Base-by-base conservation (phyloP, 495 filamentous ascomycete genomes). In the Massariosphaeria phaeospora region DNA sequence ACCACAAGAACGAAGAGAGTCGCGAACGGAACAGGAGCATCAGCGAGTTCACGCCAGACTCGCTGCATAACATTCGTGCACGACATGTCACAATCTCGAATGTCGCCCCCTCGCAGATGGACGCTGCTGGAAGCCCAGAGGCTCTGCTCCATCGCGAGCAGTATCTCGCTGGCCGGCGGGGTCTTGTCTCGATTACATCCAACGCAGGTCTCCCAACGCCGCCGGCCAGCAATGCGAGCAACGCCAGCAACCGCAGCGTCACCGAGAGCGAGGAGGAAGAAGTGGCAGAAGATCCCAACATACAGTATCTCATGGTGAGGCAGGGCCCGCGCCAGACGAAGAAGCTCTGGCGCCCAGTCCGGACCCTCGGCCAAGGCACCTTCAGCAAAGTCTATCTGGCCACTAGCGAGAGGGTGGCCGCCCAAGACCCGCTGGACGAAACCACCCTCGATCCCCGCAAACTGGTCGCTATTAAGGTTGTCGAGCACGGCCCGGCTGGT, bases 371-470 rank as follows among this genome's bases (percentile, higher is more conserved):
- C 8, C 88, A 96, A 54, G 93, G 93, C 12, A 95, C 93, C 1
- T 98, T 98, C 69, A 96, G 90, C 69, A 87, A 86, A 59, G 93
- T 98, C 24, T 82, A 90, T 66, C 75, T 98, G 9, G 91, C 90
- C 3, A 95, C 88, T 3, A 76, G 77, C 30, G 66, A 79, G 72
- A 65, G 76, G 64, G 57, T 69, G 47, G 57, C 20, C 68, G 73
- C 58, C 63, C 71, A 43, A 66, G 67, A 54, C 61, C 15, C 34
- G 44, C 44, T 72, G 63, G 34, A 70, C 66, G 55, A 69, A 33
- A 10, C 56, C 20, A 25, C 24, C 38, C 73, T 79, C 57, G 60
- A 83, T 66, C 72, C 77, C 8, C 83, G 82, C 65, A 84, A 82
- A 59, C 71, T 97, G 20, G 94, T 97, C 10, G 93, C 93, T 11